These are phyloP conservation scores for Lecanicillium sp. DNA, from an alignment of 2,329 filamentous ascomycete genomes.

Conservation along the genomic window DNA sequence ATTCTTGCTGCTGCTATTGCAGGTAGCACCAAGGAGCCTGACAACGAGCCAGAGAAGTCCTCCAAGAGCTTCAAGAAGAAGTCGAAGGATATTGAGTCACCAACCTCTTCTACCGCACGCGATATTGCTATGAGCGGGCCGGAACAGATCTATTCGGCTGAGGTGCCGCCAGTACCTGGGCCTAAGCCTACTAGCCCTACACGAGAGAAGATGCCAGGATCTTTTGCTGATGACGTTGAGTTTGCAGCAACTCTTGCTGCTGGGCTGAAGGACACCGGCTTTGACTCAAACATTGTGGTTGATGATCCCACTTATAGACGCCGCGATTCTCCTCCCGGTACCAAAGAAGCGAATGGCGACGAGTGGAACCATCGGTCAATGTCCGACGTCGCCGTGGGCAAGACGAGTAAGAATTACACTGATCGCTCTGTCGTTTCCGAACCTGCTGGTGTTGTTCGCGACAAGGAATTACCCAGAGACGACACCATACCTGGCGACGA, in stretches of 20 bases:
- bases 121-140: slow-evolving; percentile 13
- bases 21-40: slow-evolving; percentile 29
- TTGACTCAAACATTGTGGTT: slow-evolving; percentile 63
- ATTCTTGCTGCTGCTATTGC: slow-evolving; percentile 43
- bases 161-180: slow-evolving; percentile 44
- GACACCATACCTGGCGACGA: slow-evolving; percentile 14
- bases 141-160: slow-evolving; percentile 24
- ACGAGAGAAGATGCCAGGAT: slow-evolving; percentile 50
- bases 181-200: slow-evolving; percentile 47
- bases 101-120: slow-evolving; percentile 10
- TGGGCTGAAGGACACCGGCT: slow-evolving; percentile 60
- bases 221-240: slow-evolving; percentile 59
- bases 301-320: slow-evolving; percentile 56
- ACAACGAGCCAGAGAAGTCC: slow-evolving; percentile 22
- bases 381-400: slow-evolving; percentile 38
- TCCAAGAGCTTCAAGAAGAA: slow-evolving; percentile 11
- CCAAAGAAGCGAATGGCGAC: slow-evolving; percentile 37
- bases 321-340: slow-evolving; percentile 56
- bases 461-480: slow-evolving; percentile 21
- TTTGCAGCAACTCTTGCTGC: slow-evolving; percentile 65
- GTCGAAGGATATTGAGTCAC: slow-evolving; percentile 10
- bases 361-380: slow-evolving; percentile 41
- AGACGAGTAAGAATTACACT: slow-evolving; percentile 25
- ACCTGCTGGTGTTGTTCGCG: slow-evolving; percentile 38
- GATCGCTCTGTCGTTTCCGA: slow-evolving; percentile 18